These are phyloP conservation scores for Fusarium sambucinum DNA, from an alignment of 2,329 filamentous ascomycete species.

Conservation along the genomic window DNA sequence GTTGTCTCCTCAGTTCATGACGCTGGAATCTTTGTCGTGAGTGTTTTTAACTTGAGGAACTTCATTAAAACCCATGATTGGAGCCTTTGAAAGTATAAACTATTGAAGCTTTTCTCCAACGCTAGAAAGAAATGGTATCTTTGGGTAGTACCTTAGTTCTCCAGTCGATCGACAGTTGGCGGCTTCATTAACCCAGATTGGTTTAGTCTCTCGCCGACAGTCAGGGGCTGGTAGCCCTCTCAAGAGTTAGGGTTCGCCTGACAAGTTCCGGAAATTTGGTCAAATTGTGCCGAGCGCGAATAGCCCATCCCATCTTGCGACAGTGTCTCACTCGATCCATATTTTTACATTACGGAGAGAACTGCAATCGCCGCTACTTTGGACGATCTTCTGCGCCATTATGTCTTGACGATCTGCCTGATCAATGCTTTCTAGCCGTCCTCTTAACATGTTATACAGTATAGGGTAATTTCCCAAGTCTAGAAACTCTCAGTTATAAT, in stretches of 20 bases:
- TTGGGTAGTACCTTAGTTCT: neutral
- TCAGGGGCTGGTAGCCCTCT: neutral
- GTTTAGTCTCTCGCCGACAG: neutral
- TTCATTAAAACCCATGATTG: neutral
- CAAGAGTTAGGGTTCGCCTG: neutral
- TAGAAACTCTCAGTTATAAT: too few species aligned
- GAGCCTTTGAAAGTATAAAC: neutral
- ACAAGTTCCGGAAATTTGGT: slow-evolving; percentile 1
- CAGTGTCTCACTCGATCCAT: neutral
- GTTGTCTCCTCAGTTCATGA: neutral
- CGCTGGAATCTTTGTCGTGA: too few species aligned
- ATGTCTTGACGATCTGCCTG: neutral
- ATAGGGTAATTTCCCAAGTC: too few species aligned
- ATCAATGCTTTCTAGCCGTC: too few species aligned
- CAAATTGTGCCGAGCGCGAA: neutral
- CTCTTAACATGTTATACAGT: too few species aligned
- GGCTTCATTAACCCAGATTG: neutral
- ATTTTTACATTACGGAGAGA: neutral
- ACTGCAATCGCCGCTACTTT: neutral
- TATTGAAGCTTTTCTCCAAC: neutral
- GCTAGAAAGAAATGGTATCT: neutral
- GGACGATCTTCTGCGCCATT: neutral
- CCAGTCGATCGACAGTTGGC: neutral
- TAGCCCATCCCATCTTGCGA: neutral
- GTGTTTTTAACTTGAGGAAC: neutral